Evolutionary conservation across 129 eudicot genomes (phyloP).

Genomic region (Helianthus tuberosus): DNA sequence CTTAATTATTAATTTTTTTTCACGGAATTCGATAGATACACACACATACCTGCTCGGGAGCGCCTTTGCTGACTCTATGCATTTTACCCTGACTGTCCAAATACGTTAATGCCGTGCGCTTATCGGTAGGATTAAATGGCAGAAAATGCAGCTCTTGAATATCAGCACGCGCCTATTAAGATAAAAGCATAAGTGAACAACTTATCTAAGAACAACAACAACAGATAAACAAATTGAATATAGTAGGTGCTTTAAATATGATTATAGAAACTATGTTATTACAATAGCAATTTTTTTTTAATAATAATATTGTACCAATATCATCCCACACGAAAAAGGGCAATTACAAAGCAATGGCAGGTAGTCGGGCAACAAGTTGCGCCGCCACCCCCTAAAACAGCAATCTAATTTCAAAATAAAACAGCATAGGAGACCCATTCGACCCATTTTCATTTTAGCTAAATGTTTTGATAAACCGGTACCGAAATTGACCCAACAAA

Average conservation of each 20-base stretch:
- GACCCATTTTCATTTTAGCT: not conserved
- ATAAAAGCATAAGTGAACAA: conserved; percentile 8
- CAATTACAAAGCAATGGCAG: no score
- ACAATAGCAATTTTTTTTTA: no score
- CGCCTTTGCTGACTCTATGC: conserved; percentile 99
- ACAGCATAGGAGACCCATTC: not conserved
- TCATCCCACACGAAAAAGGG: no score
- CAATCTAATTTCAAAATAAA: not conserved
- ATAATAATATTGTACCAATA: no score
- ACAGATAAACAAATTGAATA: not conserved
- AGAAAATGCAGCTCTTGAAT: conserved; percentile 90
- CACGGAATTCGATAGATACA: conserved; percentile 13
- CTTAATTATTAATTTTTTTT: not conserved
- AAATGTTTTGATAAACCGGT: not conserved
- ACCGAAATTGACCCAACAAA: not conserved
- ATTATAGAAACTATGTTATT: not conserved
- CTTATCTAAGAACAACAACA: not conserved
- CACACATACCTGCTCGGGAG: conserved; percentile 85
- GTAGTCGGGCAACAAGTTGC: no score
- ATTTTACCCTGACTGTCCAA: conserved; percentile 75
- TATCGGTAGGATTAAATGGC: conserved; percentile 96
- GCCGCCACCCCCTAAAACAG: no score
- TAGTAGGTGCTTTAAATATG: not conserved
- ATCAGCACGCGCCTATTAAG: conserved; percentile 95
- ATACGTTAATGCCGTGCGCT: conserved; percentile 92